A percentile compares a stretch with the other conserved stretches of the same genome.
Conservation (phyloP, 176 grass and related monocot genomes). For the Dendrocalamus sinicus region DNA sequence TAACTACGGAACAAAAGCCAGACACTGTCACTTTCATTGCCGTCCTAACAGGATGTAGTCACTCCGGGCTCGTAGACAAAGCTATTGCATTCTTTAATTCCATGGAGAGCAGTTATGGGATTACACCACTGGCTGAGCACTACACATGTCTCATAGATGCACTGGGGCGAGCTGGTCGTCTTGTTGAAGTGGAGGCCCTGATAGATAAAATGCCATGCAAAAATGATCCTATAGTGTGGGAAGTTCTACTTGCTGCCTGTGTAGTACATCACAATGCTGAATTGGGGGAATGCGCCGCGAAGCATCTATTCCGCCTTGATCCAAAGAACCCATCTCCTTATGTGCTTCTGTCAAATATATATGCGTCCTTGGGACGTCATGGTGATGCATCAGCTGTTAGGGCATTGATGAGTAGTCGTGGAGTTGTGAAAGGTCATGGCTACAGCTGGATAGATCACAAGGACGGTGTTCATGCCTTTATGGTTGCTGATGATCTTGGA, state of each 20-base stretch:
- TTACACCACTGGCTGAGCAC: constrained; percentile 72
- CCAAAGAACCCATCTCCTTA: constrained; percentile 79
- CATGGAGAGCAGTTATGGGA: constrained; percentile 60
- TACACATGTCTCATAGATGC: constrained; percentile 91
- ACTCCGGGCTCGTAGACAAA: constrained; percentile 65
- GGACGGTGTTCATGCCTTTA: constrained; percentile 62
- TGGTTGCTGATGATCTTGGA: constrained; percentile 68
- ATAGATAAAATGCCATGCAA: constrained; percentile 67
- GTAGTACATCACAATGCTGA: constrained; percentile 73
- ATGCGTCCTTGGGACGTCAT: constrained; percentile 70
- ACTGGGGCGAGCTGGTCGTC: constrained; percentile 69
- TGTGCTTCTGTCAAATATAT: constrained; percentile 94
- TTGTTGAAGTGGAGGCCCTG: constrained; percentile 66
- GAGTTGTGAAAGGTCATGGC: constrained; percentile 72
- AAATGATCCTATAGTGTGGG: constrained; percentile 81
- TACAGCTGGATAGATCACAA: constrained; percentile 86
- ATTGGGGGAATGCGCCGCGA: constrained; percentile 66
- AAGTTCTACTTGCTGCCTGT: constrained; percentile 83
- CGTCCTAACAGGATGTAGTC: constrained; percentile 81
- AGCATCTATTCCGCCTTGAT: constrained; percentile 71
- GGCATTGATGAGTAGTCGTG: constrained; percentile 67
- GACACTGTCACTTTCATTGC: constrained; percentile 80
- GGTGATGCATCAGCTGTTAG: constrained; percentile 71
- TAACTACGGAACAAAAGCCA: constrained; percentile 70
- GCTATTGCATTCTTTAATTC: constrained; percentile 64